Conservation (phyloP, 176 grass and related monocot species). For the Triticum monococcum region DNA sequence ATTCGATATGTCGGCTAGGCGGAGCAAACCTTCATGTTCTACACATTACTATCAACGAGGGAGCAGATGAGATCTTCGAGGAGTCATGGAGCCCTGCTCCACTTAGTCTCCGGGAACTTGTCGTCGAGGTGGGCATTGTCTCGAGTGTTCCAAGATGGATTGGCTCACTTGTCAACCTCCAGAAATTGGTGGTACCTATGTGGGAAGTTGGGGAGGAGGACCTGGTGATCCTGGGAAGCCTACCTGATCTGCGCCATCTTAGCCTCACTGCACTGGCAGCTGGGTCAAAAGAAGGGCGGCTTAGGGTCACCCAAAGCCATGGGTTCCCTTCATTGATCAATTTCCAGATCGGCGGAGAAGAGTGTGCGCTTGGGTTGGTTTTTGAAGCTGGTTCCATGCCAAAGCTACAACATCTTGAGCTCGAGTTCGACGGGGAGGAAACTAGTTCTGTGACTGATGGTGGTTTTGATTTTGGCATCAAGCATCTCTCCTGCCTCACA, state of each 20-base stretch:
- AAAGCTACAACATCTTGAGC: not conserved
- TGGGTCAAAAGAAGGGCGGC: not conserved
- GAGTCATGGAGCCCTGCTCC: conserved; percentile 4
- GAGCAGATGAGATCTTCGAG: not conserved
- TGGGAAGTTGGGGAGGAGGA: not conserved
- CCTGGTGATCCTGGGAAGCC: not conserved
- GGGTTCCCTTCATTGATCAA: not conserved
- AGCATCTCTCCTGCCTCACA: not conserved
- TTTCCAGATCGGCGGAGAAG: not conserved
- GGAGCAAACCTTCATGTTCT: not conserved
- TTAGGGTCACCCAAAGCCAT: not conserved
- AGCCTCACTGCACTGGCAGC: not conserved
- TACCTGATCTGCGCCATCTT: not conserved
- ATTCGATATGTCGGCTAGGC: not conserved
- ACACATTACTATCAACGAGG: not conserved
- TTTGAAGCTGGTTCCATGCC: conserved; percentile 15
- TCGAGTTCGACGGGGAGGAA: not conserved
- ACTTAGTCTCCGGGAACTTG: not conserved
- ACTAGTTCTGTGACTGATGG: not conserved
- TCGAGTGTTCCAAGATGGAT: not conserved
- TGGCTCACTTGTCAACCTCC: not conserved
- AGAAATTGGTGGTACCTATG: not conserved
- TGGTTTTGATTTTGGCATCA: not conserved
- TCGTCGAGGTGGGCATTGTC: not conserved
- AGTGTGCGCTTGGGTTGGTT: not conserved